phyloP scores from a whole-genome alignment of 2,329 filamentous ascomycete genomes.

The Epichloe gansuensis region DNA sequence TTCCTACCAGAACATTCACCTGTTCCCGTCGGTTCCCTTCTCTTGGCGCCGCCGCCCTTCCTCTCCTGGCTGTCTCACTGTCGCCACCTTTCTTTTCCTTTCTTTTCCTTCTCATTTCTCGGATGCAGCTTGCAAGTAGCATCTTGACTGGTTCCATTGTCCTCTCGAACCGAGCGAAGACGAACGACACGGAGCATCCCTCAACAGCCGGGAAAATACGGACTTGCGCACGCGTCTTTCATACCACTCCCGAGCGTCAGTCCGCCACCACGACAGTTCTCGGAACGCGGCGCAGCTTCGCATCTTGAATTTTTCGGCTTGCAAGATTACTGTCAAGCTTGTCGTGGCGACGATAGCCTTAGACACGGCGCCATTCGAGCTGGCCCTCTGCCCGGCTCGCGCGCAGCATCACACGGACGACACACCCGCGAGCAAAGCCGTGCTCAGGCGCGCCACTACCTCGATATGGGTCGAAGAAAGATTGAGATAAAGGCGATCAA shows the following conservation, averaged over 20 bases:
- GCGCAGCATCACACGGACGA: slow-evolving; percentile 5
- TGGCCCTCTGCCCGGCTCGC: background rate
- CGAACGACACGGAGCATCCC: background rate
- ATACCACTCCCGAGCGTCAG: background rate
- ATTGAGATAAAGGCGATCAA: slow-evolving; percentile 99
- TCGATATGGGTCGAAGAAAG: slow-evolving; percentile 86
- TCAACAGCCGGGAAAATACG: background rate
- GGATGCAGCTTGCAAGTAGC: background rate
- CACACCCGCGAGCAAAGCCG: slow-evolving; percentile 2
- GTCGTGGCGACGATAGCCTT: background rate
- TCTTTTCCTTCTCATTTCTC: background rate
- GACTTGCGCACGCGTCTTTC: background rate
- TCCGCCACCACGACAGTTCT: background rate
- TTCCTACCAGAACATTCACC: background rate
- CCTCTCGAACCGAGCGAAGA: background rate
- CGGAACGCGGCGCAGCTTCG: background rate
- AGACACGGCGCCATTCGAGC: background rate
- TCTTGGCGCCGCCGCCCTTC: slow-evolving; percentile 5
- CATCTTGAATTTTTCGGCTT: background rate
- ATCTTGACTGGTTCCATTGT: background rate
- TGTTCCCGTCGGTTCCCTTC: background rate
- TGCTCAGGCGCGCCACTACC: slow-evolving; percentile 6
- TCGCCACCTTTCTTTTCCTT: slow-evolving; percentile 6
- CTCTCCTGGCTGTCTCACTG: slow-evolving; percentile 5
- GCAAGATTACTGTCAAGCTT: background rate